These are phyloP conservation scores for Ophiosphaerella korrae DNA, from an alignment of 2,329 filamentous ascomycete genomes.

Conservation along the genomic window DNA sequence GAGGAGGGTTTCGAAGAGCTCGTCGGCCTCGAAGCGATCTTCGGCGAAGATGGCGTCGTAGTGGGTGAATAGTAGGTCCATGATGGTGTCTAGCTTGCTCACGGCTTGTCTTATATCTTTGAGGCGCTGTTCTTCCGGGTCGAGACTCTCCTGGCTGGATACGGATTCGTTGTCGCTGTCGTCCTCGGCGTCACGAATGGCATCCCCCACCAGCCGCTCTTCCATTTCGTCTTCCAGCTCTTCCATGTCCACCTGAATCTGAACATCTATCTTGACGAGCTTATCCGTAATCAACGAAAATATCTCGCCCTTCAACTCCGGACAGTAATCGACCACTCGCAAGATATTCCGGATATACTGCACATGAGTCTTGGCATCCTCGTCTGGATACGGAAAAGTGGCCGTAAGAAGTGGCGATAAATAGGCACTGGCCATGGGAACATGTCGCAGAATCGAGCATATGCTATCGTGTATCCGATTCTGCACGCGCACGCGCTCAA, in stretches of 20 bases:
- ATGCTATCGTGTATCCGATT: slow-evolving; percentile 76
- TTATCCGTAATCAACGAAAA: slow-evolving; percentile 82
- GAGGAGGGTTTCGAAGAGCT: slow-evolving; percentile 78
- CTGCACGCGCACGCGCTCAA: slow-evolving; percentile 69
- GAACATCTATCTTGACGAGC: slow-evolving; percentile 91
- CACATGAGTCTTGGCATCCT: slow-evolving; percentile 78
- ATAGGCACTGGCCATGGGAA: slow-evolving; percentile 76
- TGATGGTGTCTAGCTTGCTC: slow-evolving; percentile 86
- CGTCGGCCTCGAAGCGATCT: slow-evolving; percentile 67
- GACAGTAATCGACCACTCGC: slow-evolving; percentile 75
- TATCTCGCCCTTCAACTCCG: slow-evolving; percentile 78
- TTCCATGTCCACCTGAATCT: slow-evolving; percentile 92
- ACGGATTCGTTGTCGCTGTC: slow-evolving; percentile 73
- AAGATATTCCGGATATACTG: slow-evolving; percentile 89
- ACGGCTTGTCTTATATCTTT: slow-evolving; percentile 80
- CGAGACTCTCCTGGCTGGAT: slow-evolving; percentile 65
- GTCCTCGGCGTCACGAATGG: slow-evolving; percentile 53
- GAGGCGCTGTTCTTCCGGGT: slow-evolving; percentile 65
- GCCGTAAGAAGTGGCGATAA: slow-evolving; percentile 69
- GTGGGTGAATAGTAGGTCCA: slow-evolving; percentile 84
- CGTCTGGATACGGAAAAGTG: slow-evolving; percentile 77
- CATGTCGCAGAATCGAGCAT: slow-evolving; percentile 76
- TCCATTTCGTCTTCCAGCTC: slow-evolving; percentile 89
- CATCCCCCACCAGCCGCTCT: slow-evolving; percentile 68
- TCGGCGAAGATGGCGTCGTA: slow-evolving; percentile 76